A percentile compares a stretch with the other conserved stretches of the same genome.
Evolutionary conservation across 2,329 filamentous ascomycete genomes (phyloP).

Genomic region (Phyllosticta capitalensis): DNA sequence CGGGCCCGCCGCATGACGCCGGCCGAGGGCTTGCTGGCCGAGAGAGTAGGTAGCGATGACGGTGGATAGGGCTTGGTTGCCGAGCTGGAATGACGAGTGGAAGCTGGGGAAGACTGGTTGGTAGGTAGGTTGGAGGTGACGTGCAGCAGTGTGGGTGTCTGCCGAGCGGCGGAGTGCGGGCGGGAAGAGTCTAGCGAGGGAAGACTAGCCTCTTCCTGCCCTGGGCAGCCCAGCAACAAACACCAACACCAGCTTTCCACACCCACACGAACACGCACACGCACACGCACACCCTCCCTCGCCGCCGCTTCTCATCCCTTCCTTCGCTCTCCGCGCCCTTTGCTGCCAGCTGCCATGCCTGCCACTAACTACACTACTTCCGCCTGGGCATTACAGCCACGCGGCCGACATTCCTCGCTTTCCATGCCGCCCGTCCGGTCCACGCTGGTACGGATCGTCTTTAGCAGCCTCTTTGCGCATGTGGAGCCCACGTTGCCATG

Average conservation of each 20-base stretch:
- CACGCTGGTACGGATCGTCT: slow-evolving; percentile 1
- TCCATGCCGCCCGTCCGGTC: background rate
- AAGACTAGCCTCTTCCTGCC: no score
- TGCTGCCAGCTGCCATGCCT: background rate
- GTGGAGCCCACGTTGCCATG: slow-evolving; percentile 9
- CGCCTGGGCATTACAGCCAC: background rate
- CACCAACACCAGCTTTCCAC: no score
- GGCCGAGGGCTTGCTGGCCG: slow-evolving; percentile 8
- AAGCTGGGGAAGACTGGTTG: no score
- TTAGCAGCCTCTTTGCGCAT: slow-evolving; percentile 3
- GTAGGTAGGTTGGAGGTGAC: no score
- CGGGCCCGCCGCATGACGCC: slow-evolving; percentile 1
- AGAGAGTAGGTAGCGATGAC: background rate
- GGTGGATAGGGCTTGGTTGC: no score
- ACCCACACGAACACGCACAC: no score
- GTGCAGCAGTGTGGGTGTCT: no score
- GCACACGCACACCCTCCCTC: background rate
- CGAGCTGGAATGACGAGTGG: no score
- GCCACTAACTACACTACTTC: no score
- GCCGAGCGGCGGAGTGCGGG: no score
- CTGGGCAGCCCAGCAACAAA: no score
- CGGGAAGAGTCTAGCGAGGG: no score
- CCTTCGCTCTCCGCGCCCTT: background rate
- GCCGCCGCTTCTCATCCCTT: background rate
- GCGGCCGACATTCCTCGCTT: slow-evolving; percentile 4